phyloP scores from a whole-genome alignment of 192 early-diverging fungal species.

The Rhizophagus clarus region DNA sequence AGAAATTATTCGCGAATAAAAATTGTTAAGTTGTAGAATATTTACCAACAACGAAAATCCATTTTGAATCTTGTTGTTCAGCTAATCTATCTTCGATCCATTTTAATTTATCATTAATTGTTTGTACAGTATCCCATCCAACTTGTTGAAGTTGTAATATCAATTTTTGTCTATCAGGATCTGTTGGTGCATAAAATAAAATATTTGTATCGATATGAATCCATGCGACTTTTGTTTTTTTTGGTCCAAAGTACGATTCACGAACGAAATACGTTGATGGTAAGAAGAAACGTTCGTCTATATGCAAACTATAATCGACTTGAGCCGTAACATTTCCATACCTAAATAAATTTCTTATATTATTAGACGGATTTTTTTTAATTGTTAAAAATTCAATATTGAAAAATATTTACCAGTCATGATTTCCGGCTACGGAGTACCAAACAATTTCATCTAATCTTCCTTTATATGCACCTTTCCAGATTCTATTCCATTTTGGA shows the following conservation, averaged over 20 bases:
- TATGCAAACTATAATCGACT: conserved; percentile 6
- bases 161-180: background rate
- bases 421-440: conserved; percentile 28
- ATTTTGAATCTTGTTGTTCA: conserved; percentile 11
- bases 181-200: background rate
- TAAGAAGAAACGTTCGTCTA: conserved; percentile 8
- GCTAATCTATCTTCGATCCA: conserved; percentile 28
- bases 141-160: background rate
- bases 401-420: conserved; percentile 20
- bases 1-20: too few relatives aligned
- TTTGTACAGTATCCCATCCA: background rate
- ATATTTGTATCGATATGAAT: conserved; percentile 28
- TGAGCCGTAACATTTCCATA: conserved; percentile 13
- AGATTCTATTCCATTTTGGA: conserved; percentile 18
- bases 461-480: conserved; percentile 15
- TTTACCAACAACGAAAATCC: conserved; percentile 29
- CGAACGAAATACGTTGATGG: conserved; percentile 8
- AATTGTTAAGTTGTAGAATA: background rate
- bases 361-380: background rate
- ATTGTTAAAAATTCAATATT: background rate
- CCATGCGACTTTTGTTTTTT: background rate
- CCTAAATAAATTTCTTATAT: background rate
- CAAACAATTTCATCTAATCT: background rate
- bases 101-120: conserved; percentile 11
- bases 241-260: background rate